phyloP scores from a whole-genome alignment of 805 yeast species.

The Cyberlindnera mississippiensis region DNA sequence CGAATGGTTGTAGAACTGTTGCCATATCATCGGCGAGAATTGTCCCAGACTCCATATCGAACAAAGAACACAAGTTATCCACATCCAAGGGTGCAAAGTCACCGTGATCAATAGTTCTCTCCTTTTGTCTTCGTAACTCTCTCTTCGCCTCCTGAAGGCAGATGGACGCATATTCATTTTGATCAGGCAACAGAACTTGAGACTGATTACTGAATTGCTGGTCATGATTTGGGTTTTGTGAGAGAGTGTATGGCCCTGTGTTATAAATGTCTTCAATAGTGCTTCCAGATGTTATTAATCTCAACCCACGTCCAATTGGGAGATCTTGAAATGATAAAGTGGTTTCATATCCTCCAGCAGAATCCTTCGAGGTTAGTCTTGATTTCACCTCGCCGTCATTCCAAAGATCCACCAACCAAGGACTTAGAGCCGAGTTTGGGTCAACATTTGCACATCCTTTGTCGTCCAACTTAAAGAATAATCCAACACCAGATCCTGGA shows the following conservation, averaged over 20 bases:
- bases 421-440: too few species aligned
- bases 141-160: neutral
- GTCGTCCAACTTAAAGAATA: too few species aligned
- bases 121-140: constrained; percentile 5
- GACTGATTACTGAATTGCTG: neutral
- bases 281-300: constrained; percentile 15
- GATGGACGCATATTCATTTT: too few species aligned
- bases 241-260: too few species aligned
- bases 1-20: too few species aligned
- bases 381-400: neutral
- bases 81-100: constrained; percentile 16
- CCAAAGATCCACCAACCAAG: neutral
- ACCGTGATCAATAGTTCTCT: constrained; percentile 13
- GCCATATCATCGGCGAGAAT: too few species aligned
- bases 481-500: too few species aligned
- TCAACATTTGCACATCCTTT: too few species aligned
- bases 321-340: neutral
- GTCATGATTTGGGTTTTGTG: neutral
- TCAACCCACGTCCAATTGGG: constrained; percentile 10
- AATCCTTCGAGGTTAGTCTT: neutral
- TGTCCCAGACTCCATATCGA: neutral
- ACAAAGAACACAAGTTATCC: constrained; percentile 2
- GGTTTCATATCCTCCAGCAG: too few species aligned
- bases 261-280: constrained; percentile 8
- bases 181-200: too few species aligned